Evolutionary conservation across 495 filamentous ascomycete genomes (phyloP).

Genomic region (Cenococcum geophilum): DNA sequence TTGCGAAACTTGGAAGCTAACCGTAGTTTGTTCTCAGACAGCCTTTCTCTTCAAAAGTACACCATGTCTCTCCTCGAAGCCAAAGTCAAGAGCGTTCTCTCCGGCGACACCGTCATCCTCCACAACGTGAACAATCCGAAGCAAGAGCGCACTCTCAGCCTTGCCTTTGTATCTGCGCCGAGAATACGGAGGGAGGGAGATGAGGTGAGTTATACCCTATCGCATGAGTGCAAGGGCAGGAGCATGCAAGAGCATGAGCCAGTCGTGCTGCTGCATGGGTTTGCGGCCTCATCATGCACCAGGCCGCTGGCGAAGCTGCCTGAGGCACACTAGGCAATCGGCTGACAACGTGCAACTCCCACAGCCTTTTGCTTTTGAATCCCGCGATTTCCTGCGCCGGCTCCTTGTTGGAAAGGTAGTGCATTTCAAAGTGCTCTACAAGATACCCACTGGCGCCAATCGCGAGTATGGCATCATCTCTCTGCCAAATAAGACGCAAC

Average conservation of each 20-base stretch:
- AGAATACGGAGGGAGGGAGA: conserved; percentile 82
- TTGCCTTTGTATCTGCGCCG: conserved; percentile 87
- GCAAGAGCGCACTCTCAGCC: conserved; percentile 73
- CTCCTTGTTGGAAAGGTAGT: conserved; percentile 79
- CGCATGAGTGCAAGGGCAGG: neutral
- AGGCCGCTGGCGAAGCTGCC: neutral
- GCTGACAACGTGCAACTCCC: conserved; percentile 12
- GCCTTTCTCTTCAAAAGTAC: conserved; percentile 1
- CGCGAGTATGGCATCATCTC: conserved; percentile 80
- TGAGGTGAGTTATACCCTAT: conserved; percentile 51
- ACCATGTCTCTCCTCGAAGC: conserved; percentile 44
- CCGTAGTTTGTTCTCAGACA: neutral
- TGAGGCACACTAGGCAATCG: neutral
- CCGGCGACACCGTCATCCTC: conserved; percentile 85
- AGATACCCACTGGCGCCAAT: conserved; percentile 68
- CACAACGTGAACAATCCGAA: conserved; percentile 65
- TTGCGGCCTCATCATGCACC: neutral
- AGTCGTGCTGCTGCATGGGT: neutral
- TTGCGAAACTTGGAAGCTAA: neutral
- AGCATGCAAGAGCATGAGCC: neutral
- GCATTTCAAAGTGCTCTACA: conserved; percentile 76
- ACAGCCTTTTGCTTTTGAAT: conserved; percentile 79
- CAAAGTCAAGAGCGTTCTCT: conserved; percentile 88
- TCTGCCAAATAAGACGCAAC: conserved; percentile 52
- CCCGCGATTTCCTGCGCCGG: conserved; percentile 82